Base-by-base conservation (phyloP, 176 grass and related monocot genomes). In the Elaeis guineensis region DNA sequence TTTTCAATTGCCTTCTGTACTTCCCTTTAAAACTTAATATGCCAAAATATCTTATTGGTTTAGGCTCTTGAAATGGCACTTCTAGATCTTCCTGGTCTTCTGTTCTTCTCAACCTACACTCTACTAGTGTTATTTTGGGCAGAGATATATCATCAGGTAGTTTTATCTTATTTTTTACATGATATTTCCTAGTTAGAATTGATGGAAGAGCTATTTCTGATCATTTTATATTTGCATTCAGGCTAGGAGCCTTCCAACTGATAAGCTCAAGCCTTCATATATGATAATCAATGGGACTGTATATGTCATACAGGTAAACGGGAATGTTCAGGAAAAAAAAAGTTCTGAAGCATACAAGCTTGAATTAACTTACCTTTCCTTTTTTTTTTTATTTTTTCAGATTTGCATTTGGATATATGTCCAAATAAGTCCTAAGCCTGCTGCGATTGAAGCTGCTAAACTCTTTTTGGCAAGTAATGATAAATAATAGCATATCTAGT, bases 61-160 rank as follows among this genome's bases (percentile, higher is more conserved):
- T 74, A 92, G 93, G 80, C 89, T 35, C 69, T 98, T 78, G 83
- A 92, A 80, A 81, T 85, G 63, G 72, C 89, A 56, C 83, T 98
- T 75, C 79, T 98, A 80, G 87, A 92, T 67, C 75, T 98, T 39
- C 93, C 93, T 49, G 87, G 93, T 17, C 73, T 98, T 68, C 75
- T 78, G 55, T 98, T 98, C 76, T 98, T 98, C 84, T 90, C 93
- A 22, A 92, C 84, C 19, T 98, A 98, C 25, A 81, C 82, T 74
- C 55, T 89, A 67, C 25, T 98, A 18, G 84, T 79, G 30, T 78
- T 92, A 72, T 92, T 89, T 64, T 98, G 93, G 93, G 93, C 84
- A 55, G 93, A 98, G 64, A 92, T 98, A 69, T 87, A 80, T 23
- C 89, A 98, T 83, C 84, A 98, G 79, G 79, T 82, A 17, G 49